Evolutionary conservation across 352 stramenopile genomes (phyloP).

Genomic region (Phytophthora cactorum): DNA sequence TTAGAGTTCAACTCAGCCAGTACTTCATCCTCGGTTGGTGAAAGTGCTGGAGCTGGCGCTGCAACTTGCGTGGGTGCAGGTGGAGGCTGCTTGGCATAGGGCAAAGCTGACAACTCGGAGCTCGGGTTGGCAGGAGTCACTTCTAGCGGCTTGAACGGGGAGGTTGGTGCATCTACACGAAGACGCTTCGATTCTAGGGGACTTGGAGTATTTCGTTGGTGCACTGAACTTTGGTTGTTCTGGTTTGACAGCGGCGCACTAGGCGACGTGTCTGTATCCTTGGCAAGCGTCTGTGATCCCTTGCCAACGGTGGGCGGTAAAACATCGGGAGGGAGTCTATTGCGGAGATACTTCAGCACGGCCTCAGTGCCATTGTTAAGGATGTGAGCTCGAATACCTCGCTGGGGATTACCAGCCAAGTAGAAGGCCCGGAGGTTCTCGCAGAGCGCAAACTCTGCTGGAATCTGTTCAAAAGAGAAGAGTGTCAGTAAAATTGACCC

Average conservation of each 20-base stretch:
- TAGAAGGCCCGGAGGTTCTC: conserved; percentile 66
- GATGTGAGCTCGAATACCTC: conserved; percentile 66
- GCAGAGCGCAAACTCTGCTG: conserved; percentile 61
- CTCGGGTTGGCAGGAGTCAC: conserved; percentile 12
- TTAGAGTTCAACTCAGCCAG: conserved; percentile 49
- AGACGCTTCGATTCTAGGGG: conserved; percentile 39
- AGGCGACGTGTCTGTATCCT: conserved; percentile 14
- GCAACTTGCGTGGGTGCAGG: conserved; percentile 5
- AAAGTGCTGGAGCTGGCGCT: neutral
- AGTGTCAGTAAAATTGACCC: neutral
- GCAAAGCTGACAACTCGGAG: conserved; percentile 9
- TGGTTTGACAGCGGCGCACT: conserved; percentile 31
- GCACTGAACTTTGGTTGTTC: conserved; percentile 2
- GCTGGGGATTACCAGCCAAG: conserved; percentile 79
- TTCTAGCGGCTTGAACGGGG: conserved; percentile 20
- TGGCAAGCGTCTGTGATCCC: conserved; percentile 10
- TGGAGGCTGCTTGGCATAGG: conserved; percentile 13
- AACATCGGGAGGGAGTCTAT: conserved; percentile 49
- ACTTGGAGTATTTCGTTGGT: conserved; percentile 20
- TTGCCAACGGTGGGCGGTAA: conserved; percentile 28
- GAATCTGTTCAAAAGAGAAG: conserved; percentile 54
- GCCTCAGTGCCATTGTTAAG: conserved; percentile 75
- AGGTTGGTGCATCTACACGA: conserved; percentile 33
- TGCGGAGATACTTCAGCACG: conserved; percentile 76
- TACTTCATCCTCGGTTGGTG: conserved; percentile 29